Evolutionary conservation across 2,329 filamentous ascomycete genomes (phyloP), one percentile per base, ranked within the genome.

Genomic region (Sarocladiaceae sp.): DNA sequence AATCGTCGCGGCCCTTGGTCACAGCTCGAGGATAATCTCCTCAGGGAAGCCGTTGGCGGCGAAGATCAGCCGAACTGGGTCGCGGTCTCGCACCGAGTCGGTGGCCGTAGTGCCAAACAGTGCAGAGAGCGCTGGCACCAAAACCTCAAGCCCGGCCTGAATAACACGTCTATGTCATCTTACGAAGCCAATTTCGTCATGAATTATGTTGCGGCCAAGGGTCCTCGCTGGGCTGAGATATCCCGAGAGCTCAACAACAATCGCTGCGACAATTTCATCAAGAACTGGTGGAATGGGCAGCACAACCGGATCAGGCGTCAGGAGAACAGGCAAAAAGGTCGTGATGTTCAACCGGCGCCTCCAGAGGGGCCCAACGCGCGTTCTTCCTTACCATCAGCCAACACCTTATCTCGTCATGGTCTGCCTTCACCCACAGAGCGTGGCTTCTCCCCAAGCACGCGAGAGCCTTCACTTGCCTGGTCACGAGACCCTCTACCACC

Each of bases 231-330:
- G 92, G 92, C 92, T 2, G 90, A 97, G 65, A 97, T 97, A 64
- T 90, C 92, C 40, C 81, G 92, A 58, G 78, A 83, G 42, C 78
- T 97, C 18, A 26, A 31, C 18, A 80, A 86, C 52, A 90, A 90
- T 58, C 86, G 92, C 63, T 96, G 91, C 68, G 92, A 97, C 74
- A 97, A 97, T 64, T 88, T 90, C 25, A 90, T 97, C 57, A 97
- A 97, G 81, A 97, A 97, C 70, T 97, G 91, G 90, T 96, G 89
- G 89, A 96, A 96, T 66, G 91, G 92, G 48, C 89, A 87, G 66
- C 88, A 92, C 79, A 96, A 96, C 72, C 83, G 91, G 62, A 79
- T 87, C 62, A 79, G 76, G 63, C 74, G 84, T 58, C 67, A 75
- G 50, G 65, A 72, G 15, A 28, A 25, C 11, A 17, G 44, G 13